Evolutionary conservation across 176 grass and related monocot species (phyloP), one percentile per base, ranked within the genome.

Genomic region (Aechmea fasciata): DNA sequence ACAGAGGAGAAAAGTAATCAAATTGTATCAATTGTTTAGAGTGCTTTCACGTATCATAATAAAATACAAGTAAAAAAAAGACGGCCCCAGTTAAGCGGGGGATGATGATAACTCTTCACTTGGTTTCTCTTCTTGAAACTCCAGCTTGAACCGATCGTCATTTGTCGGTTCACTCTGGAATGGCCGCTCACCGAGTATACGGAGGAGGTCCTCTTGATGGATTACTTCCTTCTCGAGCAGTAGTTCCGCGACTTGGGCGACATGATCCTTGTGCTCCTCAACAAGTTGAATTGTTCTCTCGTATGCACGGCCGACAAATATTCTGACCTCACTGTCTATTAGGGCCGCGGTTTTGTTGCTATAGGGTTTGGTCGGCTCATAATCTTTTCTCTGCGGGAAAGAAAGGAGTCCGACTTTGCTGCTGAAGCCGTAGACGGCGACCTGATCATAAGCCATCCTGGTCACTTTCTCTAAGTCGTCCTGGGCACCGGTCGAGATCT

Each of bases 391-490:
- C 76, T 72, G 88, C 49, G 88, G 93, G 70, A 96, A 96, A 33
- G 89, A 96, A 63, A 96, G 84, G 26, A 96, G 86, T 65, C 86
- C 89, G 53, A 96, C 89, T 68, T 96, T 96, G 71, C 90, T 79
- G 50, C 86, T 96, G 73, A 96, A 96, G 22, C 88, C 88, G 9
- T 96, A 96, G 47, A 91, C 78, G 57, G 92, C 92, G 78, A 92
- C 93, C 73, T 97, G 93, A 2, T 74, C 77, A 61, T 97, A 97
- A 8, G 93, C 90, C 86, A 92, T 90, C 73, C 83, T 90, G 25
- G 89, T 90, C 68, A 97, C 89, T 67, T 92, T 97, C 86, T 97
- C 93, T 61, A 97, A 75, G 71, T 92, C 89, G 51, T 97, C 90
- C 63, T 97, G 93, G 62, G 93, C 89, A 69, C 89, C 89, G 23